Evolutionary conservation across 352 stramenopile genomes (phyloP), one percentile per base, ranked within the genome.

Genomic region (Phytophthora fragariaefolia): DNA sequence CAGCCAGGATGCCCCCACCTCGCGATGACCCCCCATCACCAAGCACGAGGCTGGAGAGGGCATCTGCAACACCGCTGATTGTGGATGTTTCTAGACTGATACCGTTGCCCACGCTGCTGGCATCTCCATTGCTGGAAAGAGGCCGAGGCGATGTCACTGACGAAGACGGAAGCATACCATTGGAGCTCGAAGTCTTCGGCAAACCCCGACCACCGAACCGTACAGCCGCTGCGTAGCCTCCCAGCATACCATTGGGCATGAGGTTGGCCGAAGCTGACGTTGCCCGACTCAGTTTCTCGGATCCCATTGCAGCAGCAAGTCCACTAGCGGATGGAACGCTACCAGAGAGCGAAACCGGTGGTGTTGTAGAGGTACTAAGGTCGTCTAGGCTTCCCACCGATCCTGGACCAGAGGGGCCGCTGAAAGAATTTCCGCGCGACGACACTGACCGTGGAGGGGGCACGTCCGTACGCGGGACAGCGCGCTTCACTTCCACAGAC

Each of bases 401-500:
- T 3, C 83, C 86, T 42, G 86, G 84, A 0, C 83, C 88, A 6
- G 79, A 82, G 18, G 81, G 83, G n/a, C 84, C 86, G n/a, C 82
- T 92, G 69, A 95, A 95, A 15, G 85, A 94, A 13, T 75, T 80
- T 20, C 79, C 81, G 52, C 86, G 80, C 2, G 87, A 93, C 10
- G 85, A 94, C 7, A 93, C 78, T 0, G 87, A 91, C 8, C 88
- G 71, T 23, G 85, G 65, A 46, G 89, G 89, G 38, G 87, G 87
- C 7, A 93, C 82, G 56, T 96, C 87, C 6, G 87, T 95, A 42
- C 89, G 80, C 26, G 89, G 89, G 12, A 96, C 89, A 18, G 89
- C 89, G 7, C 89, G 87, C 62, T 96, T 96, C 6, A 96, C 89
- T 66, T 96, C 89, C 23, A 96, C 89, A 26, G 87, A 92, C 82